A percentile compares a stretch with the other conserved stretches of the same genome.
These are phyloP conservation scores for Termitomyces titanicus DNA, from an alignment of 768 basidiomycete species.

Conservation along the genomic window DNA sequence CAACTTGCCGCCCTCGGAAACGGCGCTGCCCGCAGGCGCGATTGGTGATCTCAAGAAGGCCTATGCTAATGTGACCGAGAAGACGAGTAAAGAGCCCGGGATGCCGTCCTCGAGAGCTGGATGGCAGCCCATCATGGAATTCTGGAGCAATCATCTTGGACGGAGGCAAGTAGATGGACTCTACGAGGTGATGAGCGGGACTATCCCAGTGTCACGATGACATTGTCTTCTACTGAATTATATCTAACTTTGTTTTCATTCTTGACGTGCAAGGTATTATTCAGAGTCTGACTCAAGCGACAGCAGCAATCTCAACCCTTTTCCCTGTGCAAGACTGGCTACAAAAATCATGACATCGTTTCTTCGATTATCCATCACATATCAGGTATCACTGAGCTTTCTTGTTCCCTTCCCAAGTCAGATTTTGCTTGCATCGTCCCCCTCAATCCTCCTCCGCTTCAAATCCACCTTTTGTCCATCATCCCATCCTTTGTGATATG, in stretches of 20 bases:
- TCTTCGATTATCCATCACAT: neutral
- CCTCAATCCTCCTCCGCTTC: conserved; percentile 6
- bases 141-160: conserved; percentile 73
- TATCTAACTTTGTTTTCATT: neutral
- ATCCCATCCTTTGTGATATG: conserved; percentile 5
- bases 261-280: too few species aligned
- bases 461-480: conserved; percentile 7
- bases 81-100: conserved; percentile 43
- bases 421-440: neutral
- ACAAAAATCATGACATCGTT: too few species aligned
- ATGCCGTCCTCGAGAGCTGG: conserved; percentile 79
- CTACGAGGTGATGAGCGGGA: conserved; percentile 63
- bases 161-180: conserved; percentile 57
- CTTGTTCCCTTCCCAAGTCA: neutral
- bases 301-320: too few species aligned
- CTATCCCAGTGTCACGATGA: neutral
- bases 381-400: neutral
- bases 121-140: conserved; percentile 83
- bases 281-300: too few species aligned
- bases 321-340: too few species aligned
- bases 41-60: conserved; percentile 58
- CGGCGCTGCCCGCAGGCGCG: conserved; percentile 39
- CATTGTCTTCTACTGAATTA: neutral
- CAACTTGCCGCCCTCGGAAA: conserved; percentile 44
- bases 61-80: conserved; percentile 47